Base-by-base conservation (phyloP, 2,329 filamentous ascomycete species). In the Hypoxylon sp. region DNA sequence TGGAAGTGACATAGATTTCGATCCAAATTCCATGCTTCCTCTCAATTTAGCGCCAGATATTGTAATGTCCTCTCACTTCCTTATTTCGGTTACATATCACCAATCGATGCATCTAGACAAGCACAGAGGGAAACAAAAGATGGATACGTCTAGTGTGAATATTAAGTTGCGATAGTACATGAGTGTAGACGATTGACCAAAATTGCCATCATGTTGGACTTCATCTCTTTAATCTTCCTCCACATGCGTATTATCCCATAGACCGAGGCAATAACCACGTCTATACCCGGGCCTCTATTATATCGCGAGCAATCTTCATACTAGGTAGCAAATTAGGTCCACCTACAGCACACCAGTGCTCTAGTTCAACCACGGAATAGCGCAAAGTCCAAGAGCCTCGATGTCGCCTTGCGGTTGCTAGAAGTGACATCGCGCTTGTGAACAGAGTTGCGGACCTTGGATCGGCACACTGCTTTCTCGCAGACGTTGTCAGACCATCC, bases 401-500 rank as follows among this genome's bases (percentile, higher is more conserved):
- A 55, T 17, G 32, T 15, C 4, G 47, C 49, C 47, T 63, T 62
- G 26, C 58, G 57, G 16, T 46, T 21, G 32, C 13, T 36, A 36
- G 54, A 49, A 55, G 56, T 9, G n/a, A 20, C 48, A 4, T 57
- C 49, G 13, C 51, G 60, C 34, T 62, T 58, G 51, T 55, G 55
- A 44, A 64, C 57, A 5, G 48, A 62, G 46, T 72, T 64, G 34
- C 64, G 64, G 7, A 71, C 63, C 29, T 60, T 53, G 4, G 68
- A 66, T 23, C 75, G 74, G 52, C 74, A 76, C 7, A 63, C 29
- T 5, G 72, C 71, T 7, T 67, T 63, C 6, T 64, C 54, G 56
- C 75, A 78, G 32, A 60, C 67, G 45, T 73, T 71, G 60, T 78
- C 66, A 23, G 64, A 71, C 76, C 76, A 78, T 5, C 71, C 69